Base-by-base conservation (phyloP, 345 rosid species). In the Alliaria petiolata region DNA sequence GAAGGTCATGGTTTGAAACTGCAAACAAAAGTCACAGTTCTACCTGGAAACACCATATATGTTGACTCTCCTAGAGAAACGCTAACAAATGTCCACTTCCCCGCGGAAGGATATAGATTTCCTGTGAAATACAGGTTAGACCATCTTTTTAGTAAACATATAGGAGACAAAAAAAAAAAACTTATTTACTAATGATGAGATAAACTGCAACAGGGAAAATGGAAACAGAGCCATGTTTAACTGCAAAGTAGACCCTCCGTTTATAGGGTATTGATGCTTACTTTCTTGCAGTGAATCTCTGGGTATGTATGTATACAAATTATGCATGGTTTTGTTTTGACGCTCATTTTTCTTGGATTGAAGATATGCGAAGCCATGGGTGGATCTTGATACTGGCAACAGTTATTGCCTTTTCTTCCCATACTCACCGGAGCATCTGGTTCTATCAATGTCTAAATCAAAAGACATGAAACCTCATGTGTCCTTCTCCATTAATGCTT, bases 311-410 rank as follows among this genome's bases (percentile, higher is more conserved):
- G 28, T 34, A 44, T 34, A 39, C 28, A 61, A n/a, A 33, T 28
- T 4, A 28, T 63, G 42, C 50, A 7, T 3, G 6, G 4, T 7
- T 5, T 57, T 20, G 28, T 2, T 30, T 33, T 60, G 50, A 67
- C 39, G 44, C 44, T 49, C 26, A 19, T 26, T 14, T 75, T 5
- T 75, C 35, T 17, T 76, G 78, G 36, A 54, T 65, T 80, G 70
- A 80, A 93, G 98, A 77, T 93, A 90, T 77, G 85, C 89, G 61
- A 89, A 86, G 84, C 91, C 96, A 59, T 80, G 91, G 93, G 60
- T 80, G 71, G 86, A 93, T 74, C 74, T 71, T 66, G 85, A 80
- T 59, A 76, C 81, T 22, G 84, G 92, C 56, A 74, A 81, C 73
- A 65, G 71, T 33, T 85, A 76, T 70, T 90, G 97, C 75, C 89